These are phyloP conservation scores for Vanderwaltozyma verrucispora DNA, from an alignment of 805 yeast species.

Conservation along the genomic window DNA sequence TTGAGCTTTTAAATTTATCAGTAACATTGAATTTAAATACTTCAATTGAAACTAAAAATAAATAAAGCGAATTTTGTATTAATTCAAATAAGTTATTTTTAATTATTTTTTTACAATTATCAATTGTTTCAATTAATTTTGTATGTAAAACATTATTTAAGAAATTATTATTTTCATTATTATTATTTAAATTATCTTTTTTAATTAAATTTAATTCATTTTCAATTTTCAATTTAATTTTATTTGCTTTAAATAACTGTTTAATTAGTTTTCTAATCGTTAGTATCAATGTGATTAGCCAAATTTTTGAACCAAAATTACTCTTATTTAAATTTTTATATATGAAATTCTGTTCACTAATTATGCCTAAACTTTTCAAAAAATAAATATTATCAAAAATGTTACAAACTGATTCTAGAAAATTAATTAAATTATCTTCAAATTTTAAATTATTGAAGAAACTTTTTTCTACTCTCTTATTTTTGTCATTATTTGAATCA, in stretches of 20 bases:
- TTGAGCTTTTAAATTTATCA: conserved; percentile 6
- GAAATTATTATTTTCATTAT: conserved; percentile 2
- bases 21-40: conserved; percentile 11
- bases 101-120: conserved; percentile 9
- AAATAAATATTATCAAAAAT: conserved; percentile 23
- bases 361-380: conserved; percentile 21
- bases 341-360: conserved; percentile 16
- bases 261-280: conserved; percentile 13
- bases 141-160: conserved; percentile 12
- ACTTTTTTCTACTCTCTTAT: no score
- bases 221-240: conserved; percentile 8
- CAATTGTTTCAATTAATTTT: conserved; percentile 8
- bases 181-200: not conserved
- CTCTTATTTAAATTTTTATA: conserved; percentile 20
- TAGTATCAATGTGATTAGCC: conserved; percentile 21
- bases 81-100: conserved; percentile 16
- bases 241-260: conserved; percentile 5
- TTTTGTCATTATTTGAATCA: no score
- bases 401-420: conserved; percentile 16
- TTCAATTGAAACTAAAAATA: conserved; percentile 13
- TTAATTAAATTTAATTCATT: conserved; percentile 6
- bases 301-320: conserved; percentile 20
- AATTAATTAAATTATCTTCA: conserved; percentile 14
- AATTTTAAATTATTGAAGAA: not conserved
- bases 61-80: conserved; percentile 17